A percentile compares a stretch with the other conserved stretches of the same genome.
Conservation (phyloP, 2,329 filamentous ascomycete species). For the Bipolaris oryzae region DNA sequence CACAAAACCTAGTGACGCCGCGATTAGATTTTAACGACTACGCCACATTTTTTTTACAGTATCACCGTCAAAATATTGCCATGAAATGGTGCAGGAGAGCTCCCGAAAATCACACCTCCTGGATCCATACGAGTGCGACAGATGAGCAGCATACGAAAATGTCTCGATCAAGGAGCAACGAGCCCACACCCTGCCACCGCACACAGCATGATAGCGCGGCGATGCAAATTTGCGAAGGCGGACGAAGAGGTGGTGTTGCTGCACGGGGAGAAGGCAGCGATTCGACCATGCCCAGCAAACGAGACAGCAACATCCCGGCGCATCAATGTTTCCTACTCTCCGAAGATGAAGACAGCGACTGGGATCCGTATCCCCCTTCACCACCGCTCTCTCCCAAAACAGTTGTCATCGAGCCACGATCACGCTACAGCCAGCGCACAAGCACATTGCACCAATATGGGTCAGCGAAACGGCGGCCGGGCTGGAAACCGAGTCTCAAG, state of each 20-base stretch:
- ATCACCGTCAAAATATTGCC: background rate
- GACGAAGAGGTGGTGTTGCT: slow-evolving; percentile 35
- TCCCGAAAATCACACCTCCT: background rate
- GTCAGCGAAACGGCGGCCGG: slow-evolving; percentile 22
- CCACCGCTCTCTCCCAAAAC: slow-evolving; percentile 27
- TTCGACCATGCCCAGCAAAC: slow-evolving; percentile 5
- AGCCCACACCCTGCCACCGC: background rate
- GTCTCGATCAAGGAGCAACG: background rate
- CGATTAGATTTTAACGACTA: background rate
- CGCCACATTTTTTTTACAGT: background rate
- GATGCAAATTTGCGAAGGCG: slow-evolving; percentile 20
- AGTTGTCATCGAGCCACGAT: slow-evolving; percentile 4
- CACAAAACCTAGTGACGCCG: background rate
- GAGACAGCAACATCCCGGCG: slow-evolving; percentile 23
- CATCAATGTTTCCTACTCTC: slow-evolving; percentile 24
- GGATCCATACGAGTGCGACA: background rate
- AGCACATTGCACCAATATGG: slow-evolving; percentile 18
- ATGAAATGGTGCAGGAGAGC: background rate
- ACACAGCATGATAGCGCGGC: background rate
- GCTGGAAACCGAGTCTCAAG: slow-evolving; percentile 37
- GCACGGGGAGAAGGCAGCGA: slow-evolving; percentile 28
- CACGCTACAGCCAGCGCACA: slow-evolving; percentile 4
- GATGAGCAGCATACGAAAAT: background rate
- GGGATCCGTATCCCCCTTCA: slow-evolving; percentile 9
- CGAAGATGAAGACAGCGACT: slow-evolving; percentile 19